Evolutionary conservation across 805 yeast species (phyloP), one percentile per base, ranked within the genome.

Genomic region (Wickerhamiella australiensis): DNA sequence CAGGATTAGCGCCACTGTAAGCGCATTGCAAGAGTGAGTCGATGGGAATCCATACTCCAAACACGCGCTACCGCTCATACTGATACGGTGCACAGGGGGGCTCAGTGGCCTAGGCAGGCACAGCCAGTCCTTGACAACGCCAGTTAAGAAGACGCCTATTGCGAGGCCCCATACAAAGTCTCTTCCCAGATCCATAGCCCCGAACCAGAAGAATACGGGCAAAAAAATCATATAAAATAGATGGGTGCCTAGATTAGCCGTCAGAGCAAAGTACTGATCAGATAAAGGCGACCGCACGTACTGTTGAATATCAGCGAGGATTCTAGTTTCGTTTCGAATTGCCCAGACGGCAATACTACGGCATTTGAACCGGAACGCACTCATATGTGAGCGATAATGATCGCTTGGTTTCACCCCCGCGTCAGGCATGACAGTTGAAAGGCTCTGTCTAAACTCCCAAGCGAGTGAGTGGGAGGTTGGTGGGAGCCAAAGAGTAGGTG

Each of bases 21-120:
- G 79, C 4, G 96, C 96, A 65, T 90, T 92, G 29, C 96, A 94
- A n/a, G 90, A 75, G 64, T 90, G 98, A 3, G 94, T 81, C 37
- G 87, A 78, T 0, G 97, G 98, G 58, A 88, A 86, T 3, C 98
- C 98, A 64, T 90, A 90, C 63, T 90, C 98, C 58, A 82, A 78
- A 2, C 94, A 76, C 0, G 97, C 92, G 56, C 85, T 85, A n/a
- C 82, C 81, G 52, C 88, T 80, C 78, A 90, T 75, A 8, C 97
- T 87, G 57, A 90, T 79, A 58, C 98, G 73, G 60, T 81, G 85
- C 38, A 90, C 65, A 0, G 98, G 97, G 1, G 98, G 97, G 1
- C 95, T 81, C 52, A 77, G 67, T 1, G 98, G 98, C 53, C 98
- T 71, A 18, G 98, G 98, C 46, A 90, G 69, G 48, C 97, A 90